Conservation (phyloP, 345 rosid genomes). For the Trapa bicornis region DNA sequence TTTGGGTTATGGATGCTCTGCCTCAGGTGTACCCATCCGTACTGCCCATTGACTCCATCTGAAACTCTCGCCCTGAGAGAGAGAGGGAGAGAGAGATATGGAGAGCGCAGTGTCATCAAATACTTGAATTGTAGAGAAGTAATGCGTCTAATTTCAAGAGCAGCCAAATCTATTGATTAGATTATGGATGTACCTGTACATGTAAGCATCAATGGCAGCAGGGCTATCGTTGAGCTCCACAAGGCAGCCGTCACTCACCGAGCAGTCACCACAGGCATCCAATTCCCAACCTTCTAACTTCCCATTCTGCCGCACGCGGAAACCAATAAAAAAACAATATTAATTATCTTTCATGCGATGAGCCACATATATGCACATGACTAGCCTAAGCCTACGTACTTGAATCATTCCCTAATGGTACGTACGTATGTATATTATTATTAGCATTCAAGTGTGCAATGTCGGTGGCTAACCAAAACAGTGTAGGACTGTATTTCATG, state of each 20-base stretch:
- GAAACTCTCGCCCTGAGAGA: conserved; percentile 49
- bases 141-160: no score
- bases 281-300: conserved; percentile 65
- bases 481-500: no score
- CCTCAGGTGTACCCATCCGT: conserved; percentile 76
- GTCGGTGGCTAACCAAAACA: no score
- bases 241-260: conserved; percentile 90
- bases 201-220: conserved; percentile 65
- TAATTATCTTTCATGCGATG: background rate
- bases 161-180: no score
- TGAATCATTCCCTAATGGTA: no score
- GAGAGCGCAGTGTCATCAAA: no score
- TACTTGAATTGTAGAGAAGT: no score
- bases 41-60: conserved; percentile 37
- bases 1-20: conserved; percentile 95
- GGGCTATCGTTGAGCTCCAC: conserved; percentile 67
- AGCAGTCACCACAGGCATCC: conserved; percentile 83
- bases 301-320: conserved; percentile 36
- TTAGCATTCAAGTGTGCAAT: no score
- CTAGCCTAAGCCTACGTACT: no score
- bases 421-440: no score
- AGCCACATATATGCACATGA: no score
- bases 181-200: conserved; percentile 50
- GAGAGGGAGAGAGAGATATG: background rate
- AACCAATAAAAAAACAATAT: background rate